Evolutionary conservation across 2,329 filamentous ascomycete species (phyloP).

Genomic region (Cryphonectria parasitica): DNA sequence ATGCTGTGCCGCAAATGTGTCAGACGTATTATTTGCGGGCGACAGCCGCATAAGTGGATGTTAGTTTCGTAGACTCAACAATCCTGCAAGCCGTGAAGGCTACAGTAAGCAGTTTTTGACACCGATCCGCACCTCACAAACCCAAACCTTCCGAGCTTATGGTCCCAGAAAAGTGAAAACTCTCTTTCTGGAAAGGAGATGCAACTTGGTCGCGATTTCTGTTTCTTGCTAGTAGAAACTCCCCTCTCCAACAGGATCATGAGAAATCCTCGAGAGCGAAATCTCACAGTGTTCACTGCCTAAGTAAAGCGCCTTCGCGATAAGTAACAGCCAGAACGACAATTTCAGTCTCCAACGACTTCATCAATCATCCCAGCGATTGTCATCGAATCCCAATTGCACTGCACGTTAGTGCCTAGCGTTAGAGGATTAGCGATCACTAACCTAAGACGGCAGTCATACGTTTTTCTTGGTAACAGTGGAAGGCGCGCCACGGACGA

Average conservation of each 20-base stretch:
- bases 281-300: not conserved
- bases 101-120: too few species aligned
- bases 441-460: not conserved
- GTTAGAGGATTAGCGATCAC: not conserved
- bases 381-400: not conserved
- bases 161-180: not conserved
- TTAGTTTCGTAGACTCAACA: not conserved
- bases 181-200: not conserved
- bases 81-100: not conserved
- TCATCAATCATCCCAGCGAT: not conserved
- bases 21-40: not conserved
- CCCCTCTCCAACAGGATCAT: not conserved
- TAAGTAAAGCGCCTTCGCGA: not conserved
- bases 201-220: not conserved
- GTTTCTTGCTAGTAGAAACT: not conserved
- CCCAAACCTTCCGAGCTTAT: not conserved
- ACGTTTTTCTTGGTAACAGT: not conserved
- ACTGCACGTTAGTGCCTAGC: not conserved
- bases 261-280: not conserved
- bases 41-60: not conserved
- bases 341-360: not conserved
- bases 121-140: not conserved
- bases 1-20: not conserved
- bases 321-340: not conserved
- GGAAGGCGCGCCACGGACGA: slow-evolving; percentile 1